A percentile compares a stretch with the other conserved stretches of the same genome.
phyloP scores from a whole-genome alignment of 306 rosid genomes.

The Vigna trinervia region DNA sequence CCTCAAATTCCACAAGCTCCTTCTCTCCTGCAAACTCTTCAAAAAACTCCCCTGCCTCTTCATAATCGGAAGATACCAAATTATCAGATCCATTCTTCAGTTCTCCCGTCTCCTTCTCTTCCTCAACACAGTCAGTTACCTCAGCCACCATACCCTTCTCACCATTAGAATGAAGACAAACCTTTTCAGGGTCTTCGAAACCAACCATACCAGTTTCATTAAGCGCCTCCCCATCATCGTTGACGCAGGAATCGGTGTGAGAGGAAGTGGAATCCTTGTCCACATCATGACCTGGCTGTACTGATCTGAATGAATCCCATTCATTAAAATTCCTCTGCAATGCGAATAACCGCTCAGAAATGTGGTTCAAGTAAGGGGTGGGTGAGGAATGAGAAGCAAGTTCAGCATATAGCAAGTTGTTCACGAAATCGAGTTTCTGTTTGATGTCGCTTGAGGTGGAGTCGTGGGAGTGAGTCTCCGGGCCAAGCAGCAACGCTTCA shows the following conservation, averaged over 20 bases:
- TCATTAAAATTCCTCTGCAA: conserved; percentile 38
- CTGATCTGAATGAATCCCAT: conserved; percentile 30
- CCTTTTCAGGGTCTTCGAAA: conserved; percentile 38
- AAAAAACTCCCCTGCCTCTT: conserved; percentile 38
- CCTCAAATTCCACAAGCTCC: conserved; percentile 36
- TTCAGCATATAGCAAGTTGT: conserved; percentile 55
- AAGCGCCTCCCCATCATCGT: conserved; percentile 50
- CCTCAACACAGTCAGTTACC: neutral
- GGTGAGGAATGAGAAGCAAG: conserved; percentile 44
- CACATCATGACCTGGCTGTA: neutral
- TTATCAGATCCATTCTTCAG: conserved; percentile 19
- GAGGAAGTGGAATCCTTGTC: conserved; percentile 53
- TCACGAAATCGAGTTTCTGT: conserved; percentile 46
- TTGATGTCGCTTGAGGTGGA: conserved; percentile 31
- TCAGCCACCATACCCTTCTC: conserved; percentile 40
- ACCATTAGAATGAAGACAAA: neutral
- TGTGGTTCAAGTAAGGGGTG: conserved; percentile 43
- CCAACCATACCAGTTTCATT: conserved; percentile 13
- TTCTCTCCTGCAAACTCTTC: conserved; percentile 26
- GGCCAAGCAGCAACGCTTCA: conserved; percentile 18
- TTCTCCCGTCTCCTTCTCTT: neutral
- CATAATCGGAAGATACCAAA: conserved; percentile 6
- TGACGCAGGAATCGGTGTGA: conserved; percentile 51
- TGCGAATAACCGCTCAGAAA: conserved; percentile 23
- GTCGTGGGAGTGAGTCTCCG: conserved; percentile 16